Conservation (phyloP, 345 rosid genomes). For the Clausena lansium region DNA sequence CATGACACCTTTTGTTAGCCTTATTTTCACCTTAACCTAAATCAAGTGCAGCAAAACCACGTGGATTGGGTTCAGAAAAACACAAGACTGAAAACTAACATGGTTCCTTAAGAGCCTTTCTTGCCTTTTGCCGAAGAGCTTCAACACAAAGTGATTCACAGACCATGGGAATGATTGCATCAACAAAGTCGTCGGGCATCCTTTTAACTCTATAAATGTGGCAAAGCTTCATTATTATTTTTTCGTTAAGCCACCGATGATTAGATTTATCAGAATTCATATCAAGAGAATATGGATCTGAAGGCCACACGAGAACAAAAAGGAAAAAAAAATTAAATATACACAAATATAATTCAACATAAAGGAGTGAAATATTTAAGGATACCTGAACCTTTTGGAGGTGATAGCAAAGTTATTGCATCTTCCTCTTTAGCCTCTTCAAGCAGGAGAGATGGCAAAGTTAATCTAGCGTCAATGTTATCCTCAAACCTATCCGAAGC, state of each 20-base stretch:
- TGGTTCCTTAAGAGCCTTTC: not conserved
- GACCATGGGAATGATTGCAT: slow-evolving; percentile 64
- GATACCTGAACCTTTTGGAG: slow-evolving; percentile 63
- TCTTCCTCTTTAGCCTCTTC: slow-evolving; percentile 85
- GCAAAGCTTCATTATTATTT: slow-evolving; percentile 75
- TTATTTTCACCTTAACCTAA: slow-evolving; percentile 43
- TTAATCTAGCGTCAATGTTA: slow-evolving; percentile 60
- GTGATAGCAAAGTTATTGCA: slow-evolving; percentile 69
- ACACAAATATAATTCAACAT: not conserved
- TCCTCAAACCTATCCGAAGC: slow-evolving; percentile 61
- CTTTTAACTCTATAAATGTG: slow-evolving; percentile 73
- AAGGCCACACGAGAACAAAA: slow-evolving; percentile 7
- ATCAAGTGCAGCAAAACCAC: not conserved
- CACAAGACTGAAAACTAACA: not conserved
- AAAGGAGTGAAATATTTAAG: not conserved
- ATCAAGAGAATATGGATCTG: slow-evolving; percentile 25
- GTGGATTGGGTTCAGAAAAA: not conserved
- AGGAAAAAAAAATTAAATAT: not conserved
- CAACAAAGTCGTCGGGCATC: slow-evolving; percentile 71
- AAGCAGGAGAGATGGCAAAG: slow-evolving; percentile 71
- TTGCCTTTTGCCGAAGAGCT: slow-evolving; percentile 64
- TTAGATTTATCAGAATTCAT: slow-evolving; percentile 33
- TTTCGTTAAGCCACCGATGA: slow-evolving; percentile 76
- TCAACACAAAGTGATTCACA: slow-evolving; percentile 56
- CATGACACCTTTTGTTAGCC: slow-evolving; percentile 44